Evolutionary conservation across 2,329 filamentous ascomycete genomes (phyloP), one percentile per base, ranked within the genome.

Genomic region (Colletotrichum karsti): DNA sequence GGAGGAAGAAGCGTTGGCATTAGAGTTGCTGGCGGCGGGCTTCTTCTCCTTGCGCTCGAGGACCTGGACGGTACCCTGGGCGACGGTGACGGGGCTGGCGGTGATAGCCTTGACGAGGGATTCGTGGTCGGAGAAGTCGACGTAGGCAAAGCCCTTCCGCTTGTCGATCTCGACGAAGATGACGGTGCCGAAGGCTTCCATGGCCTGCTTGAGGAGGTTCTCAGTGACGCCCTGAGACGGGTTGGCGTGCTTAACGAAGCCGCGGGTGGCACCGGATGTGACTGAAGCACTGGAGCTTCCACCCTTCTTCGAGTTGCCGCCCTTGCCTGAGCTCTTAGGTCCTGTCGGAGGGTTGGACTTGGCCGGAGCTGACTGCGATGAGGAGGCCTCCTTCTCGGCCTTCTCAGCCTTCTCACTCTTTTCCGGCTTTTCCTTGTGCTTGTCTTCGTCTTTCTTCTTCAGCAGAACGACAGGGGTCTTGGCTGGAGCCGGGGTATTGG

Each of bases 181-280:
- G 50, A 98, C 88, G 1, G 87, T 79, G 2, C 95, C 95, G 73
- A 94, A 97, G 0, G 82, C 79, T 48, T 90, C 86, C 76, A 98
- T 89, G 1, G 92, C 90, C 72, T 92, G 87, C 73, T 92, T 90
- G 2, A 98, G 88, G 0, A 94, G 81, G 0, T 91, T 83, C 75
- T 98, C 95, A 0, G 94, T 98, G 51, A 98, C 93, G 13, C 95
- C 95, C 76, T 98, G 95, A 0, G 94, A 96, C 10, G 93, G 90
- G 76, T 97, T 97, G 57, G 91, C 92, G 73, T 94, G 92, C 78
- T 95, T 95, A 69, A 95, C 83, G 75, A 95, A 95, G 20, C 90
- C 92, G 54, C 92, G 91, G 15, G 87, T 88, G 7, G 86, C 86
- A 9, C 87, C 85, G 1, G 83, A 70, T 3, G 80, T 80, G 7